Conservation (phyloP, 106 monocot genomes). For the Alisma plantagoaquatica region DNA sequence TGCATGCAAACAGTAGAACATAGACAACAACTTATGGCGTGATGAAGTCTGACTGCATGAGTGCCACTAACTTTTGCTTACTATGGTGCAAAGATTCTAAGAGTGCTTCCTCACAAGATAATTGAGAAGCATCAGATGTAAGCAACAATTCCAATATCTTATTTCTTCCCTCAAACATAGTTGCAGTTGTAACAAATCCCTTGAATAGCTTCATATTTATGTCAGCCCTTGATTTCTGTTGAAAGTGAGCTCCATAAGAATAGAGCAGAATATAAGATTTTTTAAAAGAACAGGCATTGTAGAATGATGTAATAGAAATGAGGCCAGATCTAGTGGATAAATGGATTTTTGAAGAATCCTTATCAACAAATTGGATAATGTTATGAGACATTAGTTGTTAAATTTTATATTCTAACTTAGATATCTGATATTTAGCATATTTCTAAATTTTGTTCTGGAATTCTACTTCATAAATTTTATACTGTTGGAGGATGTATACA, state of each 20-base stretch:
- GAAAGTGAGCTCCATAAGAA: too few species aligned
- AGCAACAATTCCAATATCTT: slow-evolving; percentile 51
- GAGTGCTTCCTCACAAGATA: slow-evolving; percentile 69
- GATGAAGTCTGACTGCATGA: slow-evolving; percentile 62
- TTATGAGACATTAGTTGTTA: too few species aligned
- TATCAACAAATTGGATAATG: too few species aligned
- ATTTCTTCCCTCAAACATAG: slow-evolving; percentile 49
- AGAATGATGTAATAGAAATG: too few species aligned
- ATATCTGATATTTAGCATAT: too few species aligned
- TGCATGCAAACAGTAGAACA: slow-evolving; percentile 46
- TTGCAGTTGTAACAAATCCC: slow-evolving; percentile 62
- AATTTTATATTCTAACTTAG: too few species aligned
- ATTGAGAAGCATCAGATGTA: slow-evolving; percentile 57
- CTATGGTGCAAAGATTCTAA: slow-evolving; percentile 59
- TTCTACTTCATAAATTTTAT: too few species aligned
- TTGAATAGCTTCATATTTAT: slow-evolving; percentile 74
- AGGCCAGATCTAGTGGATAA: too few species aligned
- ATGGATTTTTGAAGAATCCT: too few species aligned
- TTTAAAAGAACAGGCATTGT: not conserved
- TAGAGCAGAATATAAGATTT: too few species aligned
- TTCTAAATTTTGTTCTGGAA: too few species aligned
- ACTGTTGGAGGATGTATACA: too few species aligned
- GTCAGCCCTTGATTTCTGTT: slow-evolving; percentile 67
- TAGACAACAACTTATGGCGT: slow-evolving; percentile 44
- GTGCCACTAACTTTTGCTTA: slow-evolving; percentile 30